Evolutionary conservation across 495 filamentous ascomycete species (phyloP).

Genomic region (Barbatosphaeria neglecta): DNA sequence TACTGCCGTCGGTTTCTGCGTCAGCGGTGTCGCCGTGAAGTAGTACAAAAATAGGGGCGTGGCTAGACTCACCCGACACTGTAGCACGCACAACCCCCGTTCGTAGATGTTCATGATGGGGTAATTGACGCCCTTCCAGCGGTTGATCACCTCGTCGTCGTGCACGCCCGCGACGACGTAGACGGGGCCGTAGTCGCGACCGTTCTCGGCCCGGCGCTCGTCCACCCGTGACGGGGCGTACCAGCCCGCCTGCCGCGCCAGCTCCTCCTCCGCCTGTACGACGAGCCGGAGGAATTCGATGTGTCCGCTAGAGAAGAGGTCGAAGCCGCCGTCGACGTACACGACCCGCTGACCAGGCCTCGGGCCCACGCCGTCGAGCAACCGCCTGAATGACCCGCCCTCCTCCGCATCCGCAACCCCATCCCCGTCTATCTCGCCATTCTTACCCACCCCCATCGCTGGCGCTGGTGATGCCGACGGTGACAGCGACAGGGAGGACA

Average conservation of each 20-base stretch:
- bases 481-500: too few species aligned
- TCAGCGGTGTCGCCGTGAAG: background rate
- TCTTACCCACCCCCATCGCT: too few species aligned
- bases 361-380: slow-evolving; percentile 56
- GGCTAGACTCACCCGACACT: slow-evolving; percentile 90
- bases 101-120: slow-evolving; percentile 99
- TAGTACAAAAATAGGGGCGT: slow-evolving; percentile 12
- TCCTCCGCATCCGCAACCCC: slow-evolving; percentile 36
- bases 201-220: slow-evolving; percentile 46
- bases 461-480: too few species aligned
- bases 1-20: slow-evolving; percentile 44
- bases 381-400: slow-evolving; percentile 40
- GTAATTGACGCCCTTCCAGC: slow-evolving; percentile 94
- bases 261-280: slow-evolving; percentile 52
- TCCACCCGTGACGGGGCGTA: slow-evolving; percentile 50
- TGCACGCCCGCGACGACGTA: slow-evolving; percentile 90
- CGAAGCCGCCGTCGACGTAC: slow-evolving; percentile 94
- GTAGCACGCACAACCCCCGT: slow-evolving; percentile 85
- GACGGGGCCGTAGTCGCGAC: slow-evolving; percentile 62
- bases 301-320: slow-evolving; percentile 92
- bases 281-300: slow-evolving; percentile 85
- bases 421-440: slow-evolving; percentile 40
- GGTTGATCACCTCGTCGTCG: slow-evolving; percentile 85
- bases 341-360: slow-evolving; percentile 72
- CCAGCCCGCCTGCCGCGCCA: slow-evolving; percentile 58